Conservation (phyloP, 768 basidiomycete genomes). For the Favolaschia claudopus region DNA sequence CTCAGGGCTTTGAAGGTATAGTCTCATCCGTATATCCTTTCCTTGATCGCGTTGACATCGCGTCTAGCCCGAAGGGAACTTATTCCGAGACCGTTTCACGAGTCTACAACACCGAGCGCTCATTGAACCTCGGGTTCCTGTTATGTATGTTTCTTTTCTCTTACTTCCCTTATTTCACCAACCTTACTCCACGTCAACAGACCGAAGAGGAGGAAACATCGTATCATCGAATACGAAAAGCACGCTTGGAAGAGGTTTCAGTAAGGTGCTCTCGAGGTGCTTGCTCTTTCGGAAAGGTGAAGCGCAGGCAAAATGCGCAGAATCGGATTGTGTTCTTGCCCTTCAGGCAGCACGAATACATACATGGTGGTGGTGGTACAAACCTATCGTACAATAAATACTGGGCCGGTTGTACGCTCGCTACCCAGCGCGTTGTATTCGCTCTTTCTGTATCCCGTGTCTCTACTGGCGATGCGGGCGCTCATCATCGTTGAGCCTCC, state of each 20-base stretch:
- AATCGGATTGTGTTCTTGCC: no score
- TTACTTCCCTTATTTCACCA: neutral
- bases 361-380: no score
- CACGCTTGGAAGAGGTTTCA: slow-evolving; percentile 83
- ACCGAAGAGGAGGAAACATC: slow-evolving; percentile 58
- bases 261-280: slow-evolving; percentile 22
- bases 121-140: slow-evolving; percentile 84
- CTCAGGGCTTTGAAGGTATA: slow-evolving; percentile 85
- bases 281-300: neutral
- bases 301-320: no score
- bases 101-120: slow-evolving; percentile 89
- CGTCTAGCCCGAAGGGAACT: slow-evolving; percentile 87
- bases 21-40: slow-evolving; percentile 30
- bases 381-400: no score
- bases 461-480: neutral
- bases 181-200: slow-evolving; percentile 39
- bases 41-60: neutral
- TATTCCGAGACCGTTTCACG: slow-evolving; percentile 88
- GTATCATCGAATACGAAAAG: slow-evolving; percentile 75
- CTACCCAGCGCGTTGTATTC: no score
- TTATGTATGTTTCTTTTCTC: slow-evolving; percentile 62
- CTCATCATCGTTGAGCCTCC: slow-evolving; percentile 5
- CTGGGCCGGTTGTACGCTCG: no score
- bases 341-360: no score
- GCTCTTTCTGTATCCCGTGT: no score